Percentiles rank a stretch among this genome's conserved stretches.
These are phyloP conservation scores for Aspergillus bombycis DNA, from an alignment of 2,329 filamentous ascomycete species.

Conservation along the genomic window DNA sequence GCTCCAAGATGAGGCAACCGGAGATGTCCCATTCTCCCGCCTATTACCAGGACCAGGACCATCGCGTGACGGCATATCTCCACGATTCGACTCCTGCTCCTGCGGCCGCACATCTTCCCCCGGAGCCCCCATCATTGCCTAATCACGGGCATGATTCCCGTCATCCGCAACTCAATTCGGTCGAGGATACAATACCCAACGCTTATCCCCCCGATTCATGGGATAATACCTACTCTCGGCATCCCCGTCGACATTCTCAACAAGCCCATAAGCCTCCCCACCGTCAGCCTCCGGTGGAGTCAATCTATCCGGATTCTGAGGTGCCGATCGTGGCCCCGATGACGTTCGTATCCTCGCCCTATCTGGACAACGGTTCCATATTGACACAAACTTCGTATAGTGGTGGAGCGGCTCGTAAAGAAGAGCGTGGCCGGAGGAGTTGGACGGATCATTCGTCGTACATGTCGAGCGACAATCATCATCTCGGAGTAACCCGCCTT, in stretches of 20 bases:
- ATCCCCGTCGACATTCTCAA: slow-evolving; percentile 17
- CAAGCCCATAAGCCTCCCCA: slow-evolving; percentile 8
- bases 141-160: slow-evolving; percentile 13
- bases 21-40: slow-evolving; percentile 42
- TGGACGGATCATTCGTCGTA: slow-evolving; percentile 40
- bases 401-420: slow-evolving; percentile 32
- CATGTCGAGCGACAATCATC: slow-evolving; percentile 36
- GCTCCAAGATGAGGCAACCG: slow-evolving; percentile 34
- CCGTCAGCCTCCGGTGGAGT: slow-evolving; percentile 20
- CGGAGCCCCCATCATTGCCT: slow-evolving; percentile 14
- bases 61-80: slow-evolving; percentile 27
- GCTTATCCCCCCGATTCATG: slow-evolving; percentile 27
- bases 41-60: slow-evolving; percentile 35
- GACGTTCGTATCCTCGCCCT: slow-evolving; percentile 27
- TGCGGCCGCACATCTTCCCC: slow-evolving; percentile 19
- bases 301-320: slow-evolving; percentile 22
- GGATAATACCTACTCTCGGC: slow-evolving; percentile 25
- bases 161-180: slow-evolving; percentile 24
- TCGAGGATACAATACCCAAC: slow-evolving; percentile 24
- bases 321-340: slow-evolving; percentile 21
- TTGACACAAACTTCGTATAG: slow-evolving; percentile 30
- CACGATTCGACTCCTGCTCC: slow-evolving; percentile 24
- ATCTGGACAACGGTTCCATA: slow-evolving; percentile 25
- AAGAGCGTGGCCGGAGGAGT: slow-evolving; percentile 34
- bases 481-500: slow-evolving; percentile 26